phyloP scores from a whole-genome alignment of 2,329 filamentous ascomycete genomes.

The Scortechinia acanthostroma region DNA sequence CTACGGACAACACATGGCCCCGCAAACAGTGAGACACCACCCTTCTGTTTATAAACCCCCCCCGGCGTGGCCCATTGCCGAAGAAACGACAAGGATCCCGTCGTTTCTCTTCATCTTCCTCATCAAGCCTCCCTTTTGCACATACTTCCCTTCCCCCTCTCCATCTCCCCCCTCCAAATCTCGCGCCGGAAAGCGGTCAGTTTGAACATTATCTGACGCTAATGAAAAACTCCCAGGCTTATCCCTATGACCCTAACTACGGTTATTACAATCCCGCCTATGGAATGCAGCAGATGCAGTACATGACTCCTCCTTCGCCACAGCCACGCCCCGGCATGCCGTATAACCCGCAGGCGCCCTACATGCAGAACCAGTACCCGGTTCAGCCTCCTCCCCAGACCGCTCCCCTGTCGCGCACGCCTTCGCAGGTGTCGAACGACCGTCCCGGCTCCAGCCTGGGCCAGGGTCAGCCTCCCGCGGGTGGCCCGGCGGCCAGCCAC shows the following conservation, averaged over 20 bases:
- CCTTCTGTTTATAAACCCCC: conserved; percentile 37
- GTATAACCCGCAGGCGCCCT: conserved; percentile 33
- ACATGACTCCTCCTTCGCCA: conserved; percentile 2
- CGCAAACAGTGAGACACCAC: conserved; percentile 49
- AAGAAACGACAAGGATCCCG: neutral
- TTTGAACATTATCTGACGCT: conserved; percentile 71
- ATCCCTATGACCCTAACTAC: conserved; percentile 14
- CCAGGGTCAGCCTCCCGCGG: conserved; percentile 51
- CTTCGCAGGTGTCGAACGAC: conserved; percentile 50
- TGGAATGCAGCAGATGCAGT: neutral
- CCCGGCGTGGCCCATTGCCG: neutral
- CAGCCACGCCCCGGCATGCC: conserved; percentile 24
- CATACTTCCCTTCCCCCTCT: neutral
- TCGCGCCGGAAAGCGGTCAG: conserved; percentile 63
- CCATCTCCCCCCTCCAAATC: conserved; percentile 35
- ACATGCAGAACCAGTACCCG: conserved; percentile 31
- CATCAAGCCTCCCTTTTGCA: neutral
- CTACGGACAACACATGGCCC: conserved; percentile 54
- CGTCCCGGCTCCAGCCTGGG: conserved; percentile 57
- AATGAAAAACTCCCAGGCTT: conserved; percentile 60
- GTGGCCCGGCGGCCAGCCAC: conserved; percentile 39
- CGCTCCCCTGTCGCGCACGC: conserved; percentile 73
- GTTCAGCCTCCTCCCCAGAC: conserved; percentile 36
- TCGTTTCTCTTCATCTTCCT: neutral
- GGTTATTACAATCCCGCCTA: neutral